Conservation (phyloP, 2,329 filamentous ascomycete genomes). For the Ophiostoma novo-ulmi region DNA sequence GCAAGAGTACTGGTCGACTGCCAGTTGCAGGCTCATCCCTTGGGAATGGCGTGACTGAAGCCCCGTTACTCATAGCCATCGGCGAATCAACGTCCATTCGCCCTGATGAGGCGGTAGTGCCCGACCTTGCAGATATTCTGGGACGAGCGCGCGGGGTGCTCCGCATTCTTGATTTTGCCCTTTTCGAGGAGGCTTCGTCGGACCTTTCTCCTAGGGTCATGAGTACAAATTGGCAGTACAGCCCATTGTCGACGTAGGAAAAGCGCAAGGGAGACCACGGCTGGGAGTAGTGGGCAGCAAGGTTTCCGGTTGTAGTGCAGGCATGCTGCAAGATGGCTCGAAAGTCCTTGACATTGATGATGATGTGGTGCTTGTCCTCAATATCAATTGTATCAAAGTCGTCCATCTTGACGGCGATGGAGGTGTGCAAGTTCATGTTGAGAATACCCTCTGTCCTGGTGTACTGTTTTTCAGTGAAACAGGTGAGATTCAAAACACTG, state of each 20-base stretch:
- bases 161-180: constrained; percentile 20
- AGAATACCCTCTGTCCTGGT: constrained; percentile 58
- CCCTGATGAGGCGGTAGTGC: neutral
- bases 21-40: neutral
- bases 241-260: constrained; percentile 61
- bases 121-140: neutral
- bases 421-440: constrained; percentile 75
- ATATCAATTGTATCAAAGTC: constrained; percentile 73
- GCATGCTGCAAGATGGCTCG: constrained; percentile 73
- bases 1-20: neutral
- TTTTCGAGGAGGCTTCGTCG: constrained; percentile 35
- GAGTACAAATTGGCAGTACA: constrained; percentile 71
- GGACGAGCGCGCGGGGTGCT: constrained; percentile 1
- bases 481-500: constrained; percentile 69
- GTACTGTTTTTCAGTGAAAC: constrained; percentile 70
- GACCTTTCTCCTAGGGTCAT: constrained; percentile 71
- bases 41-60: neutral
- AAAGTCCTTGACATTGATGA: constrained; percentile 79
- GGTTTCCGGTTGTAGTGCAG: constrained; percentile 59
- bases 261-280: constrained; percentile 69
- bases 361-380: constrained; percentile 70
- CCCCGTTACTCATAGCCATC: constrained; percentile 17
- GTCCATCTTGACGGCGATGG: constrained; percentile 68
- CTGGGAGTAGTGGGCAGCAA: constrained; percentile 65
- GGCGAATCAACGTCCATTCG: constrained; percentile 15